Percentiles rank a stretch among this genome's conserved stretches.
phyloP scores from a whole-genome alignment of 176 grass and related monocot genomes.

The Eremochloa ophiuroides region DNA sequence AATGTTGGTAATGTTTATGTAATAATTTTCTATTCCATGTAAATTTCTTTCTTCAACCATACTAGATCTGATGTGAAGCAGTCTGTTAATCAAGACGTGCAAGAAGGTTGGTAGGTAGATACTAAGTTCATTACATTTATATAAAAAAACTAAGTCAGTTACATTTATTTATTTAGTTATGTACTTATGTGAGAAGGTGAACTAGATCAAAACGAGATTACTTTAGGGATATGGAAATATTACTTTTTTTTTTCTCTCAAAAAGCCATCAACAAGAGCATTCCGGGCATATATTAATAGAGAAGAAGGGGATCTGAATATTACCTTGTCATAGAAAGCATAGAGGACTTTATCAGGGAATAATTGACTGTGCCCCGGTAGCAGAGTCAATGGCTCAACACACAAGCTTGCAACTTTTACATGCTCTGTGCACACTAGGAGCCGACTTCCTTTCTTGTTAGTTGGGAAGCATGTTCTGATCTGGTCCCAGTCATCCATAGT shows the following conservation, averaged over 20 bases:
- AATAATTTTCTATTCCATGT: not conserved
- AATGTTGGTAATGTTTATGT: too few relatives aligned
- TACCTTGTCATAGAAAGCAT: not conserved
- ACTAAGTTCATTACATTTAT: too few relatives aligned
- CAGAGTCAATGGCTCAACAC: not conserved
- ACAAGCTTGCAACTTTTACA: not conserved
- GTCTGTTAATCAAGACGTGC: not conserved
- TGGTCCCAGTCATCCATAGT: not conserved
- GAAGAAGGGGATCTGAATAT: too few relatives aligned
- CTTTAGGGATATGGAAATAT: not conserved
- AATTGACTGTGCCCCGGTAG: not conserved
- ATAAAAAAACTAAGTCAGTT: too few relatives aligned
- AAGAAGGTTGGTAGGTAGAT: not conserved
- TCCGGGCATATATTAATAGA: too few relatives aligned
- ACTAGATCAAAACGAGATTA: not conserved
- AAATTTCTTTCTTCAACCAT: not conserved
- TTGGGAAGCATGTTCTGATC: not conserved
- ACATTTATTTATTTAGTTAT: not conserved
- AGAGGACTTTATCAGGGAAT: not conserved
- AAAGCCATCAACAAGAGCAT: too few relatives aligned
- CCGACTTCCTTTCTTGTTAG: conserved; percentile 5
- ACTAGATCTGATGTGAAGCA: not conserved
- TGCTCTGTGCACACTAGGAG: not conserved
- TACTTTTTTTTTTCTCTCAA: too few relatives aligned
- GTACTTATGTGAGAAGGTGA: not conserved